Evolutionary conservation across 1,139 yeast genomes (phyloP), one percentile per base, ranked within the genome.

Genomic region (Debaryomyces psychrophilus): DNA sequence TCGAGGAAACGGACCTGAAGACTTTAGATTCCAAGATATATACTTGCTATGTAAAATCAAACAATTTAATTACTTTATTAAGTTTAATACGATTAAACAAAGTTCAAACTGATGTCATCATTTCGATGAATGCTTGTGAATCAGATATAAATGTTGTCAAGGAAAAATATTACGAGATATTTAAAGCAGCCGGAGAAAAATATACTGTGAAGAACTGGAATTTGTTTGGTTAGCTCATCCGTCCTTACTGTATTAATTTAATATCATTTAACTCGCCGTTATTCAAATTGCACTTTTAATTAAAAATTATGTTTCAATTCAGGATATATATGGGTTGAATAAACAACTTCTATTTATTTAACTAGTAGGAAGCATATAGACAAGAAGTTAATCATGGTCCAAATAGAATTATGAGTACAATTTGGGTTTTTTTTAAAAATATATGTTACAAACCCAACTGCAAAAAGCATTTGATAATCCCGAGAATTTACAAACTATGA

Each of bases 101-200:
- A 42, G 82, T 70, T 0, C 65, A 66, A 1, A 83, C 95, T 0
- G 96, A 89, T 62, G 72, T 85, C 1, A 59, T 87, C 43, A 64
- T 87, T 14, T 77, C 87, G 1, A 73, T 79, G 59, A 85, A 85
- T 54, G 69, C 82, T 2, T 87, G 89, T 4, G 34, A 22, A 12
- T 14, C 41, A 9, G 38, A 37, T 22, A 25, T 36, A 20, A 20
- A 43, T 14, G 27, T n/a, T 18, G 45, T 33, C 3, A 37, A 14
- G 26, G 34, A 37, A 3, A 38, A 43, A 12, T 43, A 43, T 59
- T 64, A 43, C 29, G 41, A 41, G 1, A 56, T 68, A 2, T 62
- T 78, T 8, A 46, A 53, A 41, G 51, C 53, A 11, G 63, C 69
- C 43, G 50, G 75, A 2, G 43, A 51, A 6, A 55, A 63, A 2